Conservation (phyloP, 805 yeast species). For the Pichia nakasei region DNA sequence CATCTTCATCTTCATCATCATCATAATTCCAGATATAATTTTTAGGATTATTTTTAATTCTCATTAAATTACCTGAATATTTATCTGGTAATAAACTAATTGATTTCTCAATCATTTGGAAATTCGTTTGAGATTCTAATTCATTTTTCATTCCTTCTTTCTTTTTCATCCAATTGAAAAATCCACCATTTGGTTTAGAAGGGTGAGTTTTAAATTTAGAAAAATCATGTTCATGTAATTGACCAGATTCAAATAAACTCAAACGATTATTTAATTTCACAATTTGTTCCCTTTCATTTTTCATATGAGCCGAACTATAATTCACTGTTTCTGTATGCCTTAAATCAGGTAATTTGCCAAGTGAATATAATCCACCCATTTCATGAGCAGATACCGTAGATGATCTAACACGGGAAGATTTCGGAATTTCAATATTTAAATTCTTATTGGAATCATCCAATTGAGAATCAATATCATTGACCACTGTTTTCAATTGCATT, state of each 20-base stretch:
- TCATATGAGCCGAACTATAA: conserved; percentile 16
- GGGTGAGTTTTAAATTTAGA: conserved; percentile 26
- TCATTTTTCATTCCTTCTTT: conserved; percentile 18
- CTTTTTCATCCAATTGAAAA: conserved; percentile 27
- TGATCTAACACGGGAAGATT: conserved; percentile 7
- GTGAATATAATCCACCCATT: background rate
- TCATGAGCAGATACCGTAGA: conserved; percentile 8
- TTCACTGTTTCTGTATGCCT: conserved; percentile 23
- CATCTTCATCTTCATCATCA: conserved; percentile 25
- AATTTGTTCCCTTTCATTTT: conserved; percentile 20
- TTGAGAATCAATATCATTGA: conserved; percentile 5
- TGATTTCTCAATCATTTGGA: conserved; percentile 24
- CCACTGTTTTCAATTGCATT: background rate
- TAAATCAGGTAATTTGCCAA: conserved; percentile 5
- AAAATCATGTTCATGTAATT: conserved; percentile 28
- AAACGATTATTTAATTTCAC: conserved; percentile 23
- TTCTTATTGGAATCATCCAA: background rate
- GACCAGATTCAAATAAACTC: conserved; percentile 23
- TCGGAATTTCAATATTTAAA: background rate
- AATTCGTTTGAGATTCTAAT: conserved; percentile 18
- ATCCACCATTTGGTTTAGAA: conserved; percentile 19
- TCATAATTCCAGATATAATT: conserved; percentile 32
- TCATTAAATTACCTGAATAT: conserved; percentile 27
- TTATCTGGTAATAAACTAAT: conserved; percentile 30
- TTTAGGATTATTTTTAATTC: conserved; percentile 28